Base-by-base conservation (phyloP, 1,284 basidiomycete genomes). In the Peniophora sp. region DNA sequence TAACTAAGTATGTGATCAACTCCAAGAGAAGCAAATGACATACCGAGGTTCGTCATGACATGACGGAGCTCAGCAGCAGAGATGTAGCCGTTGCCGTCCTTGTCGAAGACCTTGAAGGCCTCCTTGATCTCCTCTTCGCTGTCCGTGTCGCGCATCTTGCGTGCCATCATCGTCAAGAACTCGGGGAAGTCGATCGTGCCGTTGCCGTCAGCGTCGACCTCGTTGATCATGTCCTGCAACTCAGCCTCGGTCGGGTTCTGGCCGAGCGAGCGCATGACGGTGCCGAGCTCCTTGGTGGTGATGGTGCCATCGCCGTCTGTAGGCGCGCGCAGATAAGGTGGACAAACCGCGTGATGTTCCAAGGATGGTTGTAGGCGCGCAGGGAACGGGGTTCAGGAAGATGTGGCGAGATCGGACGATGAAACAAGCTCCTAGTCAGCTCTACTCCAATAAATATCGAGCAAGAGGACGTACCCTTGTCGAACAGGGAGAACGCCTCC, bases 161-260 rank as follows among this genome's bases (percentile, higher is more conserved):
- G 84, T 48, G 91, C 90, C 94, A 97, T 97, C 85, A 97, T 93
- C 55, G 88, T 91, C 59, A 96, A 73, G 75, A 95, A 93, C 65
- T 95, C 93, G 56, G 89, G 86, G 70, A 97, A 97, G 71, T 97
- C 95, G 70, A 97, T 97, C 56, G 91, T 92, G 56, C 93, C 94
- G 62, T 86, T 85, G 42, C 81, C 76, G 64, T 86, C 83, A 17
- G 75, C 79, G 62, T 89, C 87, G 54, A 92, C 90, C 71, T 94
- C 90, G 73, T 91, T 92, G 78, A 95, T 94, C 92, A 97, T 97
- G 74, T 96, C 93, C 68, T 92, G 87, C 47, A 97, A 79, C 72
- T 98, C 94, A 3, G 89, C 89, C 67, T 97, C 92, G 50, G 93
- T 96, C 2, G 94, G 94, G 73, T 96, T 97, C 73, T 97, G 94